phyloP scores from a whole-genome alignment of 139 green algal genomes.

The Eudorina sp. region DNA sequence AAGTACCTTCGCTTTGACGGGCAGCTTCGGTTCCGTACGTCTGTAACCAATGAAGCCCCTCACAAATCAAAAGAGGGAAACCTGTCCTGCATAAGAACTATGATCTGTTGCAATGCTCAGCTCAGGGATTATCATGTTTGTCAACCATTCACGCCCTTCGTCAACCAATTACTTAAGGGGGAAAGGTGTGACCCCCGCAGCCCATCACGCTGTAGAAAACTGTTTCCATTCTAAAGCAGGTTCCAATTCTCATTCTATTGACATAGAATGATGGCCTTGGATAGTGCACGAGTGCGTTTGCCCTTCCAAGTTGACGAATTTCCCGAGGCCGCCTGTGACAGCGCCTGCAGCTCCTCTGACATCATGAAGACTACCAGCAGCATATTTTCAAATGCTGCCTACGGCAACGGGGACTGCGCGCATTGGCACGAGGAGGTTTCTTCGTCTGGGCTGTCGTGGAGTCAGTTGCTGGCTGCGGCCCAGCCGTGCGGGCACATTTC shows the following conservation, averaged over 20 bases:
- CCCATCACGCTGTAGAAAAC: too few relatives aligned
- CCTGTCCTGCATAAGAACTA: not conserved
- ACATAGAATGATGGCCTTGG: too few relatives aligned
- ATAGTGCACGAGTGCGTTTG: too few relatives aligned
- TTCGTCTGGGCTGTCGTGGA: not conserved
- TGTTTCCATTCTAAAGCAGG: too few relatives aligned
- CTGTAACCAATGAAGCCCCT: not conserved
- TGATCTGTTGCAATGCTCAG: not conserved
- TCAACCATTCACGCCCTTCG: not conserved
- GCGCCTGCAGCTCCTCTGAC: not conserved
- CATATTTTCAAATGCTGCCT: not conserved
- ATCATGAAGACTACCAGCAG: not conserved
- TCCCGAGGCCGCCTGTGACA: not conserved
- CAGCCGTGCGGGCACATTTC: not conserved
- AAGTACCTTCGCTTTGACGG: not conserved
- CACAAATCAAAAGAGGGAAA: too few relatives aligned
- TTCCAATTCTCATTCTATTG: too few relatives aligned
- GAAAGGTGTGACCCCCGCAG: not conserved
- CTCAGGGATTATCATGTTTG: too few relatives aligned
- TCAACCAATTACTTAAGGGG: not conserved
- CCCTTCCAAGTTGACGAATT: too few relatives aligned
- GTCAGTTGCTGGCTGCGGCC: not conserved
- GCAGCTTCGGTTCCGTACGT: not conserved
- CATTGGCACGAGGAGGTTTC: not conserved
- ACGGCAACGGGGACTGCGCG: not conserved